phyloP scores from a whole-genome alignment of 345 rosid species.

The Euphorbia pulcherrima region DNA sequence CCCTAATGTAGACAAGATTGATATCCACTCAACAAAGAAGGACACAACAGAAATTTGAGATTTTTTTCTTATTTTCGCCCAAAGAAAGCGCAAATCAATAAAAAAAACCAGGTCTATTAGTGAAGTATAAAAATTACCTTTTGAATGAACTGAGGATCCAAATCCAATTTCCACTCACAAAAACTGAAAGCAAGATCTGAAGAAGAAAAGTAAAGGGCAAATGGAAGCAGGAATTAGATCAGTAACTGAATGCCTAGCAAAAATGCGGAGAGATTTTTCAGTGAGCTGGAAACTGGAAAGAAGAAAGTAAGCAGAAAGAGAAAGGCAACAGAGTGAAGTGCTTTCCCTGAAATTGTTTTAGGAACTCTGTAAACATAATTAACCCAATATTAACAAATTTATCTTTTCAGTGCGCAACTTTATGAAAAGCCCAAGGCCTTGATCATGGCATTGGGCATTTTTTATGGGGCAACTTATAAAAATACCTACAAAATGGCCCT shows the following conservation, averaged over 20 bases:
- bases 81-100: neutral
- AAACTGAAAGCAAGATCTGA: neutral
- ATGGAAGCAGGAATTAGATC: neutral
- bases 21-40: neutral
- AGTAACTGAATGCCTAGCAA: neutral
- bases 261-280: neutral
- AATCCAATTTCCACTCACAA: neutral
- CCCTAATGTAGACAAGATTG: constrained; percentile 1
- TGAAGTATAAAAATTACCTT: neutral
- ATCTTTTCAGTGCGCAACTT: neutral
- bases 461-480: no score
- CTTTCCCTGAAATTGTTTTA: no score
- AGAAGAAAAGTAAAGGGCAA: neutral
- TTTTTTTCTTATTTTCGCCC: neutral
- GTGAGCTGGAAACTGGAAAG: neutral
- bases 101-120: neutral
- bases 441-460: no score
- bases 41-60: constrained; percentile 5
- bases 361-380: no score
- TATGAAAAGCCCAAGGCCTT: no score
- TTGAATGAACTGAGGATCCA: neutral
- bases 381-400: no score
- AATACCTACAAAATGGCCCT: no score
- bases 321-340: neutral
- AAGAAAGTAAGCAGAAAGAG: neutral